Evolutionary conservation across 78 protist genomes (phyloP), one percentile per base, ranked within the genome.

Genomic region (Cyanophora paradoxa): DNA sequence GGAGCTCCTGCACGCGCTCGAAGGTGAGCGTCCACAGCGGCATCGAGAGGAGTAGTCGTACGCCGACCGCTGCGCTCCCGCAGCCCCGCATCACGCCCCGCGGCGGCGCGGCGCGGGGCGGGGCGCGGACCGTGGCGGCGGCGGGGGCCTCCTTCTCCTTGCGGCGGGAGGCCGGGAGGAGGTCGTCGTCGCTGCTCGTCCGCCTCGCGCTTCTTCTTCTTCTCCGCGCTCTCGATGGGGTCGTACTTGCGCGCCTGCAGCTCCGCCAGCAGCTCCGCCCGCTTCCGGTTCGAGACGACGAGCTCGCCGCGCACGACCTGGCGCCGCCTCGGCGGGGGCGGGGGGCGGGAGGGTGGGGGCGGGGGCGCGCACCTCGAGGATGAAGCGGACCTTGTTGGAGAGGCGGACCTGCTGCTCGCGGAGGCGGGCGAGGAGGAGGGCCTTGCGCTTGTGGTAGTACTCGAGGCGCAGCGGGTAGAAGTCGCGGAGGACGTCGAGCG

Each of bases 391-490:
- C 57, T 28, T 39, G 75, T 78, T 78, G 48, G 34, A 48, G 36
- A 78, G 82, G 71, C 20, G 24, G n/a, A 1, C 0, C 52, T 41
- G 67, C 37, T 69, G 59, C 37, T 48, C 36, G 22, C 19, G 24
- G 30, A 78, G 69, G 28, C 39, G 22, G 26, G 54, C 76, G 22
- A 19, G 7, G 39, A 69, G 31, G 28, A 20, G 11, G 42, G 59
- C 62, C 72, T 82, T 85, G 42, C 99, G 87, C 81, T 71, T 67
- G 62, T 63, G 81, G 80, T 96, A 96, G 66, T 11, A 7, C 31
- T 58, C 46, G 42, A 86, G 62, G 17, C 99, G 82, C 30, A 79
- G 26, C 14, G 0, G 57, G 80, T 42, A 97, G 77, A 94, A 95
- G 31, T 82, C 93, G 22, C 71, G 31, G 30, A 90, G n/a, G 37